Percentiles rank a stretch among this genome's conserved stretches.
Evolutionary conservation across 306 rosid genomes (phyloP).

Genomic region (Glycyrrhiza uralensis): DNA sequence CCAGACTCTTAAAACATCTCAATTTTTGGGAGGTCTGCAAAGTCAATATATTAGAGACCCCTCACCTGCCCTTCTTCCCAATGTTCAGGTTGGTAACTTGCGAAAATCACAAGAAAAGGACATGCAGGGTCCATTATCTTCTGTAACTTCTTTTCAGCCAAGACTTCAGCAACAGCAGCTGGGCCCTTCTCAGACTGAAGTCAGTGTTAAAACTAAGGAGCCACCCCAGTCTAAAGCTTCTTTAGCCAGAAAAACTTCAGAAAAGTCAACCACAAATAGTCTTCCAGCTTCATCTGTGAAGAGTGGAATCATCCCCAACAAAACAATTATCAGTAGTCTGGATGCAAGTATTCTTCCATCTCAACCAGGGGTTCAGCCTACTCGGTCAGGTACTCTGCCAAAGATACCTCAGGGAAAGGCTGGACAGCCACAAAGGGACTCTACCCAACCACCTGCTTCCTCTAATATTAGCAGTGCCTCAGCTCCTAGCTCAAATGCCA

Average conservation of each 20-base stretch:
- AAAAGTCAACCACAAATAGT: slow-evolving; percentile 56
- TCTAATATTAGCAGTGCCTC: slow-evolving; percentile 45
- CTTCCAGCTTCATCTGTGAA: slow-evolving; percentile 76
- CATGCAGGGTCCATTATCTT: slow-evolving; percentile 43
- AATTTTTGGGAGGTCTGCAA: slow-evolving; percentile 41
- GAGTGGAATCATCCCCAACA: slow-evolving; percentile 59
- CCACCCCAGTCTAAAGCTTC: slow-evolving; percentile 33
- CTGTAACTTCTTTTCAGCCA: slow-evolving; percentile 40
- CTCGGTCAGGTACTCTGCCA: slow-evolving; percentile 29
- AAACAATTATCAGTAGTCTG: slow-evolving; percentile 35
- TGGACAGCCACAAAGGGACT: slow-evolving; percentile 37
- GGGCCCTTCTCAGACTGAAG: slow-evolving; percentile 42
- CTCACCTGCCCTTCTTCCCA: slow-evolving; percentile 34
- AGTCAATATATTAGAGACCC: slow-evolving; percentile 51
- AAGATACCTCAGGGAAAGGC: slow-evolving; percentile 45
- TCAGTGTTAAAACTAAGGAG: slow-evolving; percentile 39
- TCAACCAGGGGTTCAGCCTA: slow-evolving; percentile 41
- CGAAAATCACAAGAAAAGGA: slow-evolving; percentile 51
- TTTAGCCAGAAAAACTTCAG: slow-evolving; percentile 44
- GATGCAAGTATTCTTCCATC: slow-evolving; percentile 44
- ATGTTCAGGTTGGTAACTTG: slow-evolving; percentile 36
- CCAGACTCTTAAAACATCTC: slow-evolving; percentile 43
- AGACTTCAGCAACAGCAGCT: slow-evolving; percentile 37
- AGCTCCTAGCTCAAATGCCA: slow-evolving; percentile 45
- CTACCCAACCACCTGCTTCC: slow-evolving; percentile 44